Base-by-base conservation (phyloP, 2,329 filamentous ascomycete species). In the Botrytis sinoallii region DNA sequence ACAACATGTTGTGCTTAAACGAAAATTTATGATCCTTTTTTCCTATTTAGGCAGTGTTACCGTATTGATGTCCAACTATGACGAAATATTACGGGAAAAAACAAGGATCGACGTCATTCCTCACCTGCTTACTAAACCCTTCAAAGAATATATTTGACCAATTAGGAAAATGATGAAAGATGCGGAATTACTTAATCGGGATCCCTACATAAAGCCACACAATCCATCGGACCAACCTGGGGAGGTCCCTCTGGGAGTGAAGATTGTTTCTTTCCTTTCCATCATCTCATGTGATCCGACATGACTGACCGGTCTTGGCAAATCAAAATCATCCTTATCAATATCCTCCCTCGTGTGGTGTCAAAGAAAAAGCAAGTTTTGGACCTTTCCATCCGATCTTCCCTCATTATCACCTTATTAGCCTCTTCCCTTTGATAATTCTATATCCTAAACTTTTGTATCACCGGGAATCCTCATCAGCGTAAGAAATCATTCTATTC, bases 61-160 rank as follows among this genome's bases (percentile, higher is more conserved):
- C 29, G 44, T 35, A 66, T 66, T 66, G 35, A 48, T 48, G 42
- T 66, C 63, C 44, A 18, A 55, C 46, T 29, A 68, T 68, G 65
- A 68, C 65, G 65, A 68, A 68, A 68, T 68, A 18, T 25, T 25
- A 40, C 14, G 4, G 38, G 38, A 14, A 29, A 18, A 52, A 67
- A 68, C 65, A 68, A 57, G 65, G 48, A 22, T 68, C 65, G 40
- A 68, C 65, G 65, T 68, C 65, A 68, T 57, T 68, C 29, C 25
- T 32, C 29, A n/a, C 20, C 38, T 66, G 42, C 29, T 48, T 46
- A 61, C 59, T 9, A 61, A 38, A 25, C 32, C 9, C 9, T 10
- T 1, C 18, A 5, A 44, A 16, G 40, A 2, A 12, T 3, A 25
- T 32, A 32, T 44, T 64, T 10, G 40, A 32, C 61, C 40, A 64